Conservation (phyloP, 257 asterid species). For the Plantago elongata region DNA sequence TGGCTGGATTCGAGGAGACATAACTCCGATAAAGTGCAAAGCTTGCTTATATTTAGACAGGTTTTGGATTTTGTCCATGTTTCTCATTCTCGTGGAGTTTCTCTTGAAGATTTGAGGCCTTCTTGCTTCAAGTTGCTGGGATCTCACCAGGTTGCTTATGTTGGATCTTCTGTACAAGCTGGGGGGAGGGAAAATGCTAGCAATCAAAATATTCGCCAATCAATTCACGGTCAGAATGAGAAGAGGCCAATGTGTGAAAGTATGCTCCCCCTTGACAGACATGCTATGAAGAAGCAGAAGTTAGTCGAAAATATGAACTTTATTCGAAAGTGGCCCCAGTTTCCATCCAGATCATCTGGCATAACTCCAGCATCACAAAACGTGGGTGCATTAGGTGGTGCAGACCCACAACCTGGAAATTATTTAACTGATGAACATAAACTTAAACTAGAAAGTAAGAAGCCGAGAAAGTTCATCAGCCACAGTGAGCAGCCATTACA, state of each 20-base stretch:
- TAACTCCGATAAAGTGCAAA: conserved; percentile 49
- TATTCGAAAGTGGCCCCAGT: conserved; percentile 59
- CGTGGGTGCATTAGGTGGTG: conserved; percentile 20
- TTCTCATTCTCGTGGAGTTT: conserved; percentile 66
- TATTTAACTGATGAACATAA: conserved; percentile 28
- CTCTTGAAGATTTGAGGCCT: conserved; percentile 63
- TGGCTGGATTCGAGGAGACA: conserved; percentile 58
- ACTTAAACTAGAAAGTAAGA: conserved; percentile 28
- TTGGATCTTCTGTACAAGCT: conserved; percentile 46
- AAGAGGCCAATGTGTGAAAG: conserved; percentile 44
- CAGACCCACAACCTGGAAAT: conserved; percentile 28
- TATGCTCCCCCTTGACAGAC: conserved; percentile 32
- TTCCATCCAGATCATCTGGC: conserved; percentile 41
- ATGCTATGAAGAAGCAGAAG: conserved; percentile 52
- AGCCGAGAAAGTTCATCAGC: conserved; percentile 24
- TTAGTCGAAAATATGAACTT: conserved; percentile 34
- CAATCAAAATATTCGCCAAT: conserved; percentile 32
- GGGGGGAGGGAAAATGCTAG: conserved; percentile 27
- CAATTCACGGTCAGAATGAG: conserved; percentile 29
- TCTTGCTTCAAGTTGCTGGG: conserved; percentile 69
- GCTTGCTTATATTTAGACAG: conserved; percentile 69
- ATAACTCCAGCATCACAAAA: conserved; percentile 29
- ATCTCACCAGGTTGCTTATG: conserved; percentile 46
- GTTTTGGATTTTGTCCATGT: conserved; percentile 71
- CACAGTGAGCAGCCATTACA: conserved; percentile 29